These are phyloP conservation scores for Apiospora aurea DNA, from an alignment of 2,329 filamentous ascomycete genomes.

Conservation along the genomic window DNA sequence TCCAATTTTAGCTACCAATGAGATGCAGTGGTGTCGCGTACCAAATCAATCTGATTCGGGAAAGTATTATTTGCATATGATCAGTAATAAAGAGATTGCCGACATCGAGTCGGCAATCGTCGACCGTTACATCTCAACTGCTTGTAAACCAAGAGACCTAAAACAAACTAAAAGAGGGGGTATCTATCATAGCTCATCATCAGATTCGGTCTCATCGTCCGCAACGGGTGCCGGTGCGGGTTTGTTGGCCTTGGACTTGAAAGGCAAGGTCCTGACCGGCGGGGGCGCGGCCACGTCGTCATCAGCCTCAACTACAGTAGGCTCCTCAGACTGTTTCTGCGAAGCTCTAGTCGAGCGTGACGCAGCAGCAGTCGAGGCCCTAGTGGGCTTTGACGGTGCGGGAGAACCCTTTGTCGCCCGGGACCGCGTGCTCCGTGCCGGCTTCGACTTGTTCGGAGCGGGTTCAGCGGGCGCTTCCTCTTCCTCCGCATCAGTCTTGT, in stretches of 20 bases:
- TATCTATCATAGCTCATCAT: conserved; percentile 59
- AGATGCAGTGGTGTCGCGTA: not conserved
- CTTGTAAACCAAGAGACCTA: not conserved
- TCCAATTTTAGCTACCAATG: not conserved
- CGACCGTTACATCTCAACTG: not conserved
- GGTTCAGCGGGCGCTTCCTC: not conserved
- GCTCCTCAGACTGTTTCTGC: not conserved
- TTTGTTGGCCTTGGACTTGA: conserved; percentile 46
- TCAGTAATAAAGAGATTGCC: too few relatives aligned
- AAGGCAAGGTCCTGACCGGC: conserved; percentile 49
- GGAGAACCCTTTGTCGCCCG: not conserved
- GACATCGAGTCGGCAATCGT: not conserved
- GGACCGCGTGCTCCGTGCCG: conserved; percentile 25
- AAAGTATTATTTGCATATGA: not conserved
- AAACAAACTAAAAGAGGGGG: not conserved
- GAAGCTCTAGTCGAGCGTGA: not conserved
- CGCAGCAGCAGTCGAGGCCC: not conserved
- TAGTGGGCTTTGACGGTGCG: not conserved
- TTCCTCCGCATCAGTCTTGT: conserved; percentile 28
- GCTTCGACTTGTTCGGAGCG: conserved; percentile 9
- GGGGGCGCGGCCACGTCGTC: conserved; percentile 37
- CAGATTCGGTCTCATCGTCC: conserved; percentile 60
- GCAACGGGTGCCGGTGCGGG: conserved; percentile 38
- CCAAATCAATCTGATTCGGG: not conserved
- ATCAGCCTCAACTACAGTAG: conserved; percentile 34